phyloP scores from a whole-genome alignment of 805 yeast species.

The Yamadazyma akitaensis region DNA sequence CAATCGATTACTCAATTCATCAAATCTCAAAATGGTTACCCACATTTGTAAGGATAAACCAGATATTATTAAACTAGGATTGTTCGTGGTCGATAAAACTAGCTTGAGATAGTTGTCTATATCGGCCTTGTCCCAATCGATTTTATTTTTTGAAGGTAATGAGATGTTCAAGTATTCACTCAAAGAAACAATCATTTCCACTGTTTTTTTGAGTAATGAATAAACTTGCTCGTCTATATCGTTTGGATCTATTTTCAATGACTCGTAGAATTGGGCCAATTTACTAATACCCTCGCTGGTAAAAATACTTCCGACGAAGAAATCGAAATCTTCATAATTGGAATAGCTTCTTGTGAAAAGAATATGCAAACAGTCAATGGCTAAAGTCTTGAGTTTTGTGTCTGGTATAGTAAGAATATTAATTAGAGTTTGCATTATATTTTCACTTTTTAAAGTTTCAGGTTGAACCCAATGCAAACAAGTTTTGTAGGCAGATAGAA shows the following conservation, averaged over 20 bases:
- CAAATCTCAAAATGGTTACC: conserved; percentile 85
- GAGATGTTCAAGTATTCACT: conserved; percentile 70
- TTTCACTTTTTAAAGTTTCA: conserved; percentile 60
- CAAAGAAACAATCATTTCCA: conserved; percentile 86
- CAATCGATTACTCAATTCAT: conserved; percentile 59
- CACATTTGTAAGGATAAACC: conserved; percentile 91
- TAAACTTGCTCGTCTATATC: conserved; percentile 78
- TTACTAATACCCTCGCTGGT: conserved; percentile 68
- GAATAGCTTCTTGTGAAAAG: conserved; percentile 77
- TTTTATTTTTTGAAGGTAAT: conserved; percentile 31
- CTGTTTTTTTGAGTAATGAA: conserved; percentile 81
- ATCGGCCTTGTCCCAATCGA: conserved; percentile 57
- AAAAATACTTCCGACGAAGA: conserved; percentile 77
- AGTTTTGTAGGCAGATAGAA: conserved; percentile 80
- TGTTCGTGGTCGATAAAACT: conserved; percentile 76
- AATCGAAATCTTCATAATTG: conserved; percentile 64
- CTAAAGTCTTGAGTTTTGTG: conserved; percentile 70
- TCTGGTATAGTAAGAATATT: conserved; percentile 55
- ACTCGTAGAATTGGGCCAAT: conserved; percentile 59
- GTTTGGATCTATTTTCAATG: conserved; percentile 59
- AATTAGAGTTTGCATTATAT: conserved; percentile 63
- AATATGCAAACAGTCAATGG: conserved; percentile 88
- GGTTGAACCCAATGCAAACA: conserved; percentile 92
- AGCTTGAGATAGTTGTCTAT: conserved; percentile 65
- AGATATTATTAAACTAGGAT: conserved; percentile 83